Evolutionary conservation across 306 rosid genomes (phyloP).

Genomic region (Gleditsia sinensis): DNA sequence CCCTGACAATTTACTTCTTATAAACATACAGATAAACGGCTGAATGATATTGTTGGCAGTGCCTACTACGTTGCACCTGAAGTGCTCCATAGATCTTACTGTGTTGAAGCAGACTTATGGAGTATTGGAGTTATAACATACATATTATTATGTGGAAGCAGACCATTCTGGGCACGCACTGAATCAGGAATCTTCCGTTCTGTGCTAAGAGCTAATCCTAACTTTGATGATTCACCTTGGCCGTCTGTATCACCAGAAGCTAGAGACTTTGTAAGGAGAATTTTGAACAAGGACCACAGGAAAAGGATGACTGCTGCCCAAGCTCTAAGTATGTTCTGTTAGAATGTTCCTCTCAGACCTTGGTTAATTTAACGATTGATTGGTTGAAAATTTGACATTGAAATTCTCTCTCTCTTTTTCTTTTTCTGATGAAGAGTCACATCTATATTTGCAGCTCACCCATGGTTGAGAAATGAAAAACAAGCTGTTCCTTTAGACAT

Average conservation of each 20-base stretch:
- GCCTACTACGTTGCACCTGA: slow-evolving; percentile 98
- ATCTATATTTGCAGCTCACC: slow-evolving; percentile 75
- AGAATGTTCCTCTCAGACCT: slow-evolving; percentile 27
- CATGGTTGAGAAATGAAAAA: slow-evolving; percentile 84
- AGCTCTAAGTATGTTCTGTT: slow-evolving; percentile 78
- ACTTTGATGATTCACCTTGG: slow-evolving; percentile 90
- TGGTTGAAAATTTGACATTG: slow-evolving; percentile 30
- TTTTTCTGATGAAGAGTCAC: slow-evolving; percentile 32
- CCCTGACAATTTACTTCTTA: not conserved
- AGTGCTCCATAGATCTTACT: slow-evolving; percentile 95
- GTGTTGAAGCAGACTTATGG: slow-evolving; percentile 96
- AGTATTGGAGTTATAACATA: slow-evolving; percentile 92
- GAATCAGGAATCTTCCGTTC: slow-evolving; percentile 97
- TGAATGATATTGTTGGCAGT: slow-evolving; percentile 96
- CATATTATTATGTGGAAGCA: slow-evolving; percentile 88
- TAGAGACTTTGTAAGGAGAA: slow-evolving; percentile 93
- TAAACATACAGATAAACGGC: slow-evolving; percentile 62
- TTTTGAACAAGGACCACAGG: slow-evolving; percentile 92
- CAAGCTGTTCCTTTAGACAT: slow-evolving; percentile 74
- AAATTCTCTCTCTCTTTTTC: not conserved
- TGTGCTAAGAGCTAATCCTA: slow-evolving; percentile 92
- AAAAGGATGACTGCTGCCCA: slow-evolving; percentile 97
- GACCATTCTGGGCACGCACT: slow-evolving; percentile 96
- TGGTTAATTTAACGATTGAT: slow-evolving; percentile 18
- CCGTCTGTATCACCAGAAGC: slow-evolving; percentile 81